Percentiles rank a stretch among this genome's conserved stretches.
Conservation (phyloP, 805 yeast species). For the Metschnikowia chrysomelidarum region DNA sequence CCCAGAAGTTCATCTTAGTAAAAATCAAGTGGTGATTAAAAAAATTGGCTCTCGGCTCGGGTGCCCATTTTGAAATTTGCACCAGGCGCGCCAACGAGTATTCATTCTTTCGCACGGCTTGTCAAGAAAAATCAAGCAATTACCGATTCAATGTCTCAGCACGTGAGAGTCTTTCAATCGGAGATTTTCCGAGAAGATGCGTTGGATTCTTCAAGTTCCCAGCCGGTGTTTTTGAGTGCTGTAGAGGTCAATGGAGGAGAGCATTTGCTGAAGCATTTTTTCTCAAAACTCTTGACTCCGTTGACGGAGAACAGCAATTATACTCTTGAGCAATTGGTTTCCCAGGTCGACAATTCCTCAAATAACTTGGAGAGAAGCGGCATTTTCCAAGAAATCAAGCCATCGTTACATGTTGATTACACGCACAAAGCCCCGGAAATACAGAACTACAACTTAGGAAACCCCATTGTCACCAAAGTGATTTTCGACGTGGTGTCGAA, state of each 20-base stretch:
- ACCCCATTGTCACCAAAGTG: conserved; percentile 46
- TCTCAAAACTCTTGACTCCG: conserved; percentile 45
- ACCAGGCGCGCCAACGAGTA: too few relatives aligned
- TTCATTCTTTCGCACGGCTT: too few relatives aligned
- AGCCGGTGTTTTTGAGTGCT: conserved; percentile 34
- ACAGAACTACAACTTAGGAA: conserved; percentile 34
- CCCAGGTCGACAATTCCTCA: conserved; percentile 30
- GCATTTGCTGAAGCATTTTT: conserved; percentile 44
- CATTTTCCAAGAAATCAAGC: conserved; percentile 40
- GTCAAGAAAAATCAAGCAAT: too few relatives aligned
- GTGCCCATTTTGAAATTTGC: too few relatives aligned
- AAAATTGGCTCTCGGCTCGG: too few relatives aligned
- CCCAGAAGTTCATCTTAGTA: too few relatives aligned
- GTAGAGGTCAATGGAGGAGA: conserved; percentile 45
- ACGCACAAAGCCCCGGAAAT: conserved; percentile 23
- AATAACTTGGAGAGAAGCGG: conserved; percentile 42
- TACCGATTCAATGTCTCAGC: conserved; percentile 2
- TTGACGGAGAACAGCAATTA: conserved; percentile 40
- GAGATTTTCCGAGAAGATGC: conserved; percentile 30
- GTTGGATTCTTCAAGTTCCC: conserved; percentile 28
- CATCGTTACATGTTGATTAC: conserved; percentile 43
- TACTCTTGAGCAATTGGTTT: conserved; percentile 42
- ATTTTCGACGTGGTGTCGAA: conserved; percentile 38
- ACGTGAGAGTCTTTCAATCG: conserved; percentile 9
- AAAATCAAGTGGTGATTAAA: too few relatives aligned